These are phyloP conservation scores for Nicotiana sylvestris DNA, from an alignment of 257 asterid genomes.

Conservation along the genomic window DNA sequence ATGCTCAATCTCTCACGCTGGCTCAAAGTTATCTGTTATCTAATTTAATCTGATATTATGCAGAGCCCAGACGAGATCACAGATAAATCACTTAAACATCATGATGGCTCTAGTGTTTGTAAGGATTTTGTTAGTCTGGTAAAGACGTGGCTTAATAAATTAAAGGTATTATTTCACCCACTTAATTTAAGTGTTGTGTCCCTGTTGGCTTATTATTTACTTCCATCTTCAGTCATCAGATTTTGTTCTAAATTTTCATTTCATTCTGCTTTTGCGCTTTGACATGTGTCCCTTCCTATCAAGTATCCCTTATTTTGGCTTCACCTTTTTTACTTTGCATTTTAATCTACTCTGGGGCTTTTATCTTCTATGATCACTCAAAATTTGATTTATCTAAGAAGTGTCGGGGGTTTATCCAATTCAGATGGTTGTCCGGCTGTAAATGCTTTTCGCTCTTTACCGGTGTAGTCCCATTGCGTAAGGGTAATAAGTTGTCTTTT, in stretches of 20 bases:
- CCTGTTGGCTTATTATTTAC: neutral
- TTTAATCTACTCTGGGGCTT: neutral
- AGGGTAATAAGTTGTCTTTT: neutral
- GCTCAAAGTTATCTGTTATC: neutral
- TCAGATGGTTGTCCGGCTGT: neutral
- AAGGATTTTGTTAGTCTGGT: conserved; percentile 81
- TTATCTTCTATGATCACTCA: neutral
- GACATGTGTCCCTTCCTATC: neutral
- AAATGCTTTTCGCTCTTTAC: neutral
- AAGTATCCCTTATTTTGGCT: neutral
- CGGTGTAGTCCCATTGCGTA: neutral
- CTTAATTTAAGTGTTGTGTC: neutral
- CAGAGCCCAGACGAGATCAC: conserved; percentile 86
- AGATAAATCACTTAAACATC: conserved; percentile 64
- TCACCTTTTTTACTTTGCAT: neutral
- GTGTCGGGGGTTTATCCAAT: neutral
- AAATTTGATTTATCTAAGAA: neutral
- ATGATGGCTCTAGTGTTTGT: conserved; percentile 59
- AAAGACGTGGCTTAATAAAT: conserved; percentile 68
- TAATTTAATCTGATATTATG: conserved; percentile 28
- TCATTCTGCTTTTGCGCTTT: neutral
- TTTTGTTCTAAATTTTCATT: neutral
- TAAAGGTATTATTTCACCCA: conserved; percentile 49
- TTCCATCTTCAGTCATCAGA: neutral
- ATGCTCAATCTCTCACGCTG: neutral